Conservation (phyloP, 306 rosid species). For the Quercus glauca region DNA sequence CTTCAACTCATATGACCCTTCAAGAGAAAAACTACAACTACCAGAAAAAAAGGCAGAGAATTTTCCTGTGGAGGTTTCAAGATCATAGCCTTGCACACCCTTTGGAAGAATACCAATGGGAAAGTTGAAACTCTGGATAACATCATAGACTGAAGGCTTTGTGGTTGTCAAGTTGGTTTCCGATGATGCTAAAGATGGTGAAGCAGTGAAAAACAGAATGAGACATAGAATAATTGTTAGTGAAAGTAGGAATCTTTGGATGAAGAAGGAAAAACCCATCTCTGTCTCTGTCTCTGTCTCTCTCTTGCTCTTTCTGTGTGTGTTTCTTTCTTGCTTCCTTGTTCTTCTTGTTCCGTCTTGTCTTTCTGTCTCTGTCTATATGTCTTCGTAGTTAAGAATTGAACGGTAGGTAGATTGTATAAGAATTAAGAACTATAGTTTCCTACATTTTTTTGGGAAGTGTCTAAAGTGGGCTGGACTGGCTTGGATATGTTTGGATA, state of each 20-base stretch:
- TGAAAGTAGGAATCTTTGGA: not conserved
- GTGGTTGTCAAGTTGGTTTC: not conserved
- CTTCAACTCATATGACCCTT: constrained; percentile 29
- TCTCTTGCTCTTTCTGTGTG: not conserved
- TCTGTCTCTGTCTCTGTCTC: not conserved
- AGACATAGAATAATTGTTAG: not conserved
- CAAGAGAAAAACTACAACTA: constrained; percentile 26
- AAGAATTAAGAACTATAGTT: too few relatives aligned
- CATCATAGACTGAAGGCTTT: constrained; percentile 22
- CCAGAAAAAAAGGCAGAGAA: constrained; percentile 19
- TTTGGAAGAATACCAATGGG: constrained; percentile 30
- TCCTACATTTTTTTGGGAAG: not conserved
- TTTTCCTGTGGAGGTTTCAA: constrained; percentile 19
- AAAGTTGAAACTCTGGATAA: constrained; percentile 8
- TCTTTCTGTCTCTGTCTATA: not conserved
- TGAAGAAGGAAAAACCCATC: constrained; percentile 12
- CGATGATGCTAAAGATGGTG: not conserved
- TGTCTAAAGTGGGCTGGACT: not conserved
- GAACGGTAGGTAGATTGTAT: not conserved
- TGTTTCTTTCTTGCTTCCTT: not conserved
- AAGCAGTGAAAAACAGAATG: not conserved
- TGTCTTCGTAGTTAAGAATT: not conserved
- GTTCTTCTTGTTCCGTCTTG: not conserved
- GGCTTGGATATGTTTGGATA: not conserved
- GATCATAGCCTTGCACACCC: constrained; percentile 19